Percentiles rank a stretch among this genome's conserved stretches.
phyloP scores from a whole-genome alignment of 169 alveolate genomes.

The Ichthyophthirius multifiliis region DNA sequence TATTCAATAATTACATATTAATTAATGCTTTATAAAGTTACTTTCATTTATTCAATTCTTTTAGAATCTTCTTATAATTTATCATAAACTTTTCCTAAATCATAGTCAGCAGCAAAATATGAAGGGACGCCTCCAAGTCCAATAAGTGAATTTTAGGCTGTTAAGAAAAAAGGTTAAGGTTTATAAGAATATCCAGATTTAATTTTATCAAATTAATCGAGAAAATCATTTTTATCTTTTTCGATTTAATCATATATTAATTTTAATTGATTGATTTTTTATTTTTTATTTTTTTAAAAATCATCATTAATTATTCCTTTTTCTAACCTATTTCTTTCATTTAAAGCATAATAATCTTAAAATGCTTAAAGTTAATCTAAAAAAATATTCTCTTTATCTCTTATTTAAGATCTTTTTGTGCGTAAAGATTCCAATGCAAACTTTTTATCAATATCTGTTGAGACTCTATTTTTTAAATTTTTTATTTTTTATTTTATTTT shows the following conservation, averaged over 20 bases:
- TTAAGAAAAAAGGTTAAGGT: neutral
- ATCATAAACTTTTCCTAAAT: neutral
- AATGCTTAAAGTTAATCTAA: neutral
- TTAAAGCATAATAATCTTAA: neutral
- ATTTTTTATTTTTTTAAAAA: neutral
- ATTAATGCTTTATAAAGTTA: neutral
- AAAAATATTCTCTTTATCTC: neutral
- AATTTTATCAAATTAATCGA: constrained; percentile 2
- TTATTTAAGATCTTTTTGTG: neutral
- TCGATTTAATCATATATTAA: neutral
- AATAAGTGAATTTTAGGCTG: neutral
- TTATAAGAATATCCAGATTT: neutral
- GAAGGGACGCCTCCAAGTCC: neutral
- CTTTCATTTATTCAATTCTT: neutral
- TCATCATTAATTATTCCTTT: constrained; percentile 1
- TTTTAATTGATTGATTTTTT: neutral
- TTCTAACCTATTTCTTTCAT: constrained; percentile 2
- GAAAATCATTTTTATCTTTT: neutral
- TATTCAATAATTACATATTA: neutral
- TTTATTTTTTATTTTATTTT: too few species aligned
- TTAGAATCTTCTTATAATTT: neutral
- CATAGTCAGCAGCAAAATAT: neutral
- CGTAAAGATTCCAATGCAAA: neutral
- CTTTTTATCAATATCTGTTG: neutral
- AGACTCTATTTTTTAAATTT: too few species aligned